Base-by-base conservation (phyloP, 148 eudicot species). In the Polygonum aviculare region DNA sequence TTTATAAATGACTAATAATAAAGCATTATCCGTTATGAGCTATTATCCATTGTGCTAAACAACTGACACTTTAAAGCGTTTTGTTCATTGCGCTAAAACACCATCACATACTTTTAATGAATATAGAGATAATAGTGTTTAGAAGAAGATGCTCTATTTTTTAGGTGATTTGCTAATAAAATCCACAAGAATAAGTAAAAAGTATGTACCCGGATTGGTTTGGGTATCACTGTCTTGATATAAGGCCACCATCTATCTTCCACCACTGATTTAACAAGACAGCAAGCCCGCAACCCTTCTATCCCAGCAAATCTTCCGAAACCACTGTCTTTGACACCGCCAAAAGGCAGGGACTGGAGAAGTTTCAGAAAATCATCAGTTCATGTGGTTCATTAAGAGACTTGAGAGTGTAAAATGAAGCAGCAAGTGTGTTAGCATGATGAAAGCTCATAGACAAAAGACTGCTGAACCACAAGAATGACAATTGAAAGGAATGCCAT, bases 171-270 rank as follows among this genome's bases (percentile, higher is more conserved):
- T 63, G 1, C 3, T 18, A 63, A 63, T 26, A 26, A 31, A 31
- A 4, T 63, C 38, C 36, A 10, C 39, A 63, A 18, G 39, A 11
- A 63, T 15, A 15, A 36, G 15, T 16, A 2, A 36, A 36, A 41
- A 72, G 45, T 7, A 21, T 45, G 50, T 72, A 90, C 99, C 97
- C 89, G 99, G 77, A 95, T 89, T 69, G 97, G 98, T 84, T 90
- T 95, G 36, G 97, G 99, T 75, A 95, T 92, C 76, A 80, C 88
- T 60, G 99, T 95, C 82, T 95, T 95, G 83, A 95, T 69, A 69
- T 84, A 85, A 0, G 97, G 99, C 99, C 99, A 92, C 91, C 92
- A 95, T 78, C 97, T 88, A 79, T 92, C 99, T 87, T 92, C 96
- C 51, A 89, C 99, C 22, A 92, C 94, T 44, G 97, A 87, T 79